These are phyloP conservation scores for Coemansia sp. DNA, from an alignment of 192 early-diverging fungal genomes.

Conservation along the genomic window DNA sequence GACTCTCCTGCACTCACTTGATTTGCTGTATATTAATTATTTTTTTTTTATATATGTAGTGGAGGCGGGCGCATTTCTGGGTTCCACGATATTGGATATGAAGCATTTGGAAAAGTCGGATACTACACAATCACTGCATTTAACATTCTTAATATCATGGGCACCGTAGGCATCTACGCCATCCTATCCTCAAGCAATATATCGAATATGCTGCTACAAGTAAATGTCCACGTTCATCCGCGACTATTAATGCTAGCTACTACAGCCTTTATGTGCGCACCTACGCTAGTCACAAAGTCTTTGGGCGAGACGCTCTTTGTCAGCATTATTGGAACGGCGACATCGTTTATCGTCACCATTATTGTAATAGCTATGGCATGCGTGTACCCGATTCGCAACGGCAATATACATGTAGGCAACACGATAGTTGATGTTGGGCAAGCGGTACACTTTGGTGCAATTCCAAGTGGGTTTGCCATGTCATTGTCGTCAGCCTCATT, in stretches of 20 bases:
- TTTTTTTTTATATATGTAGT: slow-evolving; percentile 20
- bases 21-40: neutral
- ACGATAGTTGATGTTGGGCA: slow-evolving; percentile 16
- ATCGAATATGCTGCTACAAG: slow-evolving; percentile 33
- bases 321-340: slow-evolving; percentile 67
- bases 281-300: slow-evolving; percentile 66
- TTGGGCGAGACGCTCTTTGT: slow-evolving; percentile 73
- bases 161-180: slow-evolving; percentile 41
- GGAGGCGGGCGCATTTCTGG: slow-evolving; percentile 44
- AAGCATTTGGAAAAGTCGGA: slow-evolving; percentile 41
- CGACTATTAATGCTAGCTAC: slow-evolving; percentile 52
- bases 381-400: slow-evolving; percentile 39
- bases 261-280: slow-evolving; percentile 58
- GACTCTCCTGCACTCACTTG: neutral
- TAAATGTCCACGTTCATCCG: slow-evolving; percentile 29
- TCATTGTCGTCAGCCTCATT: slow-evolving; percentile 69
- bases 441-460: slow-evolving; percentile 22
- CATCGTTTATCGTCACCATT: slow-evolving; percentile 64
- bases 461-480: slow-evolving; percentile 58
- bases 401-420: slow-evolving; percentile 26
- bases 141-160: slow-evolving; percentile 52
- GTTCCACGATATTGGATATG: slow-evolving; percentile 47
- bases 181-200: slow-evolving; percentile 49
- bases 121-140: slow-evolving; percentile 46
- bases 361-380: slow-evolving; percentile 58